These are phyloP conservation scores for Xylariales sp. DNA, from an alignment of 2,329 filamentous ascomycete genomes.

Conservation along the genomic window DNA sequence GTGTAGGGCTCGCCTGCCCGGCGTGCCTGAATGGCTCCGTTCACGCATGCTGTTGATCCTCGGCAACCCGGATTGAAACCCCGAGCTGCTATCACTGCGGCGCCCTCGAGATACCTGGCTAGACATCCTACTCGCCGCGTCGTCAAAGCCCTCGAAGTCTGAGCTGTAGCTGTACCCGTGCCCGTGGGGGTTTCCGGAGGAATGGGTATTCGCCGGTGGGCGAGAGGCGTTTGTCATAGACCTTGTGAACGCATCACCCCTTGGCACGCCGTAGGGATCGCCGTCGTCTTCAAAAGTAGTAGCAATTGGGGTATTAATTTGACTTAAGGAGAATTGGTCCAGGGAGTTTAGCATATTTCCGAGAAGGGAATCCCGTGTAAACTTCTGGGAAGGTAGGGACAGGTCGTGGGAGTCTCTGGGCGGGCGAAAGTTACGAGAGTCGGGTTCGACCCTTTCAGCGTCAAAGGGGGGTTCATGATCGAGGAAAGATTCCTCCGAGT, in stretches of 20 bases:
- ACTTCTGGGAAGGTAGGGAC: slow-evolving; percentile 78
- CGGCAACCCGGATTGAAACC: slow-evolving; percentile 69
- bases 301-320: slow-evolving; percentile 52
- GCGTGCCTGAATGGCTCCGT: slow-evolving; percentile 52
- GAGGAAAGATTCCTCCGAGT: slow-evolving; percentile 49
- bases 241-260: slow-evolving; percentile 45
- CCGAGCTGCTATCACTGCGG: slow-evolving; percentile 84
- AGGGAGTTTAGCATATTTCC: slow-evolving; percentile 96
- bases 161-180: slow-evolving; percentile 71
- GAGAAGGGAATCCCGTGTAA: slow-evolving; percentile 89
- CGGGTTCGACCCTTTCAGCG: slow-evolving; percentile 46
- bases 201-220: slow-evolving; percentile 41
- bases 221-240: slow-evolving; percentile 47
- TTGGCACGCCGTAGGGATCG: slow-evolving; percentile 44
- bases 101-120: slow-evolving; percentile 67
- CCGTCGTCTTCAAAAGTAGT: slow-evolving; percentile 54
- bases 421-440: slow-evolving; percentile 50
- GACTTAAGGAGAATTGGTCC: slow-evolving; percentile 78
- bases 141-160: slow-evolving; percentile 68
- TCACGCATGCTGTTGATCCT: slow-evolving; percentile 73
- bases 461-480: slow-evolving; percentile 47
- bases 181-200: slow-evolving; percentile 40
- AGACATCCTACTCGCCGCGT: slow-evolving; percentile 63
- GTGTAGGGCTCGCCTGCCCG: slow-evolving; percentile 59
- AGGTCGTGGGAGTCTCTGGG: slow-evolving; percentile 82